phyloP scores from a whole-genome alignment of 306 rosid genomes.

The Citrullus mucosospermus region DNA sequence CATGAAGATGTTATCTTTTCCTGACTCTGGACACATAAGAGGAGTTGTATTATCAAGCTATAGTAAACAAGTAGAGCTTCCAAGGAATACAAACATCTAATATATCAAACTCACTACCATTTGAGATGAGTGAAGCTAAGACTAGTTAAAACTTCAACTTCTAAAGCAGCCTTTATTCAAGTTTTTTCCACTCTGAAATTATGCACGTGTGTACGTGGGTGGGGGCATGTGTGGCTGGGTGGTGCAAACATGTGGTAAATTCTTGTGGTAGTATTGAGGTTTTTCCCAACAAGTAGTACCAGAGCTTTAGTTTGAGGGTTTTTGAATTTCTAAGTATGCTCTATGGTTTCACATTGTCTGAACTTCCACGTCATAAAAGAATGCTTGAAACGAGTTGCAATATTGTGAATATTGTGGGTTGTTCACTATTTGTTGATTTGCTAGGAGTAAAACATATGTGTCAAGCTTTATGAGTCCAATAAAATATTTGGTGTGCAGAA shows the following conservation, averaged over 20 bases:
- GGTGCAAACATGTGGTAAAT: neutral
- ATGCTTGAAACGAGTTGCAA: too few relatives aligned
- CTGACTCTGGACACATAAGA: constrained; percentile 59
- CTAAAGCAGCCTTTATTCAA: neutral
- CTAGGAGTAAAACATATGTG: too few relatives aligned
- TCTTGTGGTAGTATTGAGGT: too few relatives aligned
- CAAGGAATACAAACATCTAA: neutral
- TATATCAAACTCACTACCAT: neutral
- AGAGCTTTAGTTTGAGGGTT: too few relatives aligned
- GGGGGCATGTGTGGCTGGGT: neutral
- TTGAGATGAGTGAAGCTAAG: neutral
- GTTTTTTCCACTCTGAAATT: neutral
- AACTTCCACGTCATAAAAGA: too few relatives aligned
- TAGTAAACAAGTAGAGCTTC: constrained; percentile 8
- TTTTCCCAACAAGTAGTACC: too few relatives aligned
- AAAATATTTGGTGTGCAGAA: too few relatives aligned
- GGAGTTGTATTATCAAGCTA: constrained; percentile 22
- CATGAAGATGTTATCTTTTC: constrained; percentile 56
- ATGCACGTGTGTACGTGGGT: neutral
- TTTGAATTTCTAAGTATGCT: too few relatives aligned
- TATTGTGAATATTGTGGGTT: too few relatives aligned
- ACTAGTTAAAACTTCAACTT: neutral
- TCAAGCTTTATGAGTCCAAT: too few relatives aligned
- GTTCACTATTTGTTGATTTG: too few relatives aligned
- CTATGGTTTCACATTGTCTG: too few relatives aligned